Percentiles rank a stretch among this genome's conserved stretches.
These are phyloP conservation scores for Hypoxylon sp. DNA, from an alignment of 2,329 filamentous ascomycete species.

Conservation along the genomic window DNA sequence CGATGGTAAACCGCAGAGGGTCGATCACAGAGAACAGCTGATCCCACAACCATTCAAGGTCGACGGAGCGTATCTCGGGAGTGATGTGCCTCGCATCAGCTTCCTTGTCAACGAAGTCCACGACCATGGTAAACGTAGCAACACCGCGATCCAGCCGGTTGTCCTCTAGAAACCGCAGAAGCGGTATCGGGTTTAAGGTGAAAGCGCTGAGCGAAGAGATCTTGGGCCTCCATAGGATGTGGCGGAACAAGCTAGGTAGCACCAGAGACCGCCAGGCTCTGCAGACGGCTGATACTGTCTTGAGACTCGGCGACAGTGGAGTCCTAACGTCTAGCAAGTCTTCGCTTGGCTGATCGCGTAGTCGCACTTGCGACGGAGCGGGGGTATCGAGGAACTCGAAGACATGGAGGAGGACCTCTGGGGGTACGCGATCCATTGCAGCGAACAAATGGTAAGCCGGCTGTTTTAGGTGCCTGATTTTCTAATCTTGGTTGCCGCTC, in stretches of 20 bases:
- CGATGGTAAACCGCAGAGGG: constrained; percentile 68
- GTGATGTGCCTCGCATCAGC: constrained; percentile 52
- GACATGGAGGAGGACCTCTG: constrained; percentile 72
- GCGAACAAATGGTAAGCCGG: background rate
- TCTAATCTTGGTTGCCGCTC: background rate
- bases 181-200: constrained; percentile 55
- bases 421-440: constrained; percentile 64
- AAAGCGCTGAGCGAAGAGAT: constrained; percentile 50
- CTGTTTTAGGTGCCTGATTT: background rate
- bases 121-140: constrained; percentile 60
- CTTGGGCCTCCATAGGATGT: constrained; percentile 61
- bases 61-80: constrained; percentile 53
- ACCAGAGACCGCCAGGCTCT: constrained; percentile 67
- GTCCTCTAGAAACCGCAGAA: constrained; percentile 59
- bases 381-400: constrained; percentile 67
- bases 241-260: constrained; percentile 71
- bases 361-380: constrained; percentile 63
- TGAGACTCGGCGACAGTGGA: constrained; percentile 61
- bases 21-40: constrained; percentile 68
- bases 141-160: constrained; percentile 60
- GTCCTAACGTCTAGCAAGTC: constrained; percentile 58
- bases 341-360: constrained; percentile 66
- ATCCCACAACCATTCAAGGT: constrained; percentile 67
- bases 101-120: constrained; percentile 54
- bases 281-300: constrained; percentile 69